These are phyloP conservation scores for Leccinum disarticulatum DNA, from an alignment of 768 basidiomycete genomes.

Conservation along the genomic window DNA sequence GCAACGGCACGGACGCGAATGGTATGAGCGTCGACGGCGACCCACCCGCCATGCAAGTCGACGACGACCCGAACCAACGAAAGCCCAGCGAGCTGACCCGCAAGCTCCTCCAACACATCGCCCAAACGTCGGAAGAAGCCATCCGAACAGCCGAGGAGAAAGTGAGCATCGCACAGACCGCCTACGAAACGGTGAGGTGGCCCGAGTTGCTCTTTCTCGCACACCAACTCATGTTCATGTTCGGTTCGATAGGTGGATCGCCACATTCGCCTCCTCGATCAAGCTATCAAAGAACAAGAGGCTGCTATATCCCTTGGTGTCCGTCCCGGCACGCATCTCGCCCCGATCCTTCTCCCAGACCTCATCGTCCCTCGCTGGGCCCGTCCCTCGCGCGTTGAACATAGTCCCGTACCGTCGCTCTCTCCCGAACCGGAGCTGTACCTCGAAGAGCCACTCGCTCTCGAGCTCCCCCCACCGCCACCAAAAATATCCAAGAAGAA, in stretches of 20 bases:
- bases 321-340: slow-evolving; percentile 52
- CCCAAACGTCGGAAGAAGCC: slow-evolving; percentile 57
- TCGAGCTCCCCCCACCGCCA: slow-evolving; percentile 13
- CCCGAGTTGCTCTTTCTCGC: slow-evolving; percentile 4
- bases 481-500: slow-evolving; percentile 25
- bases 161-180: slow-evolving; percentile 68
- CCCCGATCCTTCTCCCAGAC: slow-evolving; percentile 60
- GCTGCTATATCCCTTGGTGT: slow-evolving; percentile 52
- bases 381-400: slow-evolving; percentile 42
- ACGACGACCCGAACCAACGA: slow-evolving; percentile 4
- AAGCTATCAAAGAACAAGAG: slow-evolving; percentile 66
- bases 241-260: slow-evolving; percentile 60
- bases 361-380: slow-evolving; percentile 56
- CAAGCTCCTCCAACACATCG: slow-evolving; percentile 56
- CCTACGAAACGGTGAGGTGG: slow-evolving; percentile 62
- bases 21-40: slow-evolving; percentile 5
- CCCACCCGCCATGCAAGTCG: slow-evolving; percentile 10
- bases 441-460: slow-evolving; percentile 11
- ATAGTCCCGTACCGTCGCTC: slow-evolving; percentile 43
- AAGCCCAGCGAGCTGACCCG: slow-evolving; percentile 41
- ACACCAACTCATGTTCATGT: not conserved
- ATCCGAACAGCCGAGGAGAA: slow-evolving; percentile 74
- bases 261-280: slow-evolving; percentile 75
- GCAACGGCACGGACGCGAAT: slow-evolving; percentile 1
- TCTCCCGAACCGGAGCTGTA: slow-evolving; percentile 29